These are phyloP conservation scores for Komagataella populi DNA, from an alignment of 805 yeast species.

Conservation along the genomic window DNA sequence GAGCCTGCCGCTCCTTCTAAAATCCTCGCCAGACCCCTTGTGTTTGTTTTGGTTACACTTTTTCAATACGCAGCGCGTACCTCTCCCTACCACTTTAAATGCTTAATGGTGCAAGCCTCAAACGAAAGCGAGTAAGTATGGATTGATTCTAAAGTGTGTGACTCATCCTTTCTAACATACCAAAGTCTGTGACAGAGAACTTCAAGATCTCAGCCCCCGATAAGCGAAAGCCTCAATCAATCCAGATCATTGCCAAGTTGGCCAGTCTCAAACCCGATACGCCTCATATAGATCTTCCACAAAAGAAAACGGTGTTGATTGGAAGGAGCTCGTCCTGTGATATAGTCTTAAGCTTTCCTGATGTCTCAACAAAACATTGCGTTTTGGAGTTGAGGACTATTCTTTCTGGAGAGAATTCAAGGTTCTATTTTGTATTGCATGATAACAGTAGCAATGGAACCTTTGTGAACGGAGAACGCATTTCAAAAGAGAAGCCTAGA, in stretches of 20 bases:
- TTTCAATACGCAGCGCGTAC: neutral
- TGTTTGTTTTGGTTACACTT: neutral
- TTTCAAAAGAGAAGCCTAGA: conserved; percentile 33
- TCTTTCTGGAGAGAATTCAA: conserved; percentile 14
- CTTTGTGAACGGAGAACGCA: conserved; percentile 40
- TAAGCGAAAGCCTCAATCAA: neutral
- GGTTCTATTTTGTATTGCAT: neutral
- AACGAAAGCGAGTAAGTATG: conserved; percentile 1
- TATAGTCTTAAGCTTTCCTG: conserved; percentile 26
- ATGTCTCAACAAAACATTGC: conserved; percentile 57
- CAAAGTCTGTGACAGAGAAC: neutral
- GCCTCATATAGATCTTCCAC: conserved; percentile 3
- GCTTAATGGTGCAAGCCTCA: neutral
- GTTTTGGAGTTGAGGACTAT: conserved; percentile 29
- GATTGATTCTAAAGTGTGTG: neutral
- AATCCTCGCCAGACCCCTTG: neutral
- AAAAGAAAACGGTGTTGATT: conserved; percentile 7
- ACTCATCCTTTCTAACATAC: neutral
- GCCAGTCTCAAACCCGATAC: conserved; percentile 2
- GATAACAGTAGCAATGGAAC: conserved; percentile 60
- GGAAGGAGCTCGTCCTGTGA: conserved; percentile 56
- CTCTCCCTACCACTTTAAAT: neutral
- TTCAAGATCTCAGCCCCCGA: neutral
- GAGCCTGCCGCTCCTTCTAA: neutral
- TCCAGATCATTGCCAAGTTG: conserved; percentile 2